Percentiles rank a stretch among this genome's conserved stretches.
Evolutionary conservation across 2,329 filamentous ascomycete genomes (phyloP).

Genomic region (Mycogone perniciosa): DNA sequence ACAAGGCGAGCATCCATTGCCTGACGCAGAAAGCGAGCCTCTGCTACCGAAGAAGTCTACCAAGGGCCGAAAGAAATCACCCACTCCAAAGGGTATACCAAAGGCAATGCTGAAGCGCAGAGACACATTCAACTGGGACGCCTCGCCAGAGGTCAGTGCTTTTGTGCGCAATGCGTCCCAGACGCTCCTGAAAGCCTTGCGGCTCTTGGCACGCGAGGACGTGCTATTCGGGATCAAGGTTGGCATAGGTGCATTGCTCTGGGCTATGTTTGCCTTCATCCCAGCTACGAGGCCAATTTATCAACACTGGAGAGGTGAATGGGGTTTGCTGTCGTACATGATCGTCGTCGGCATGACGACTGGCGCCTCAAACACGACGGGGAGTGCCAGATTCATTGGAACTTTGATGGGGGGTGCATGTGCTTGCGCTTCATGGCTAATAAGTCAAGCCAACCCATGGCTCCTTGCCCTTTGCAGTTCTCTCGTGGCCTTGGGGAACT

Average conservation of each 20-base stretch:
- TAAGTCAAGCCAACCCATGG: slow-evolving; percentile 66
- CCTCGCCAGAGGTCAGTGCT: slow-evolving; percentile 41
- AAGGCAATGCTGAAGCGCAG: slow-evolving; percentile 45
- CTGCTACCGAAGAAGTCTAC: slow-evolving; percentile 35
- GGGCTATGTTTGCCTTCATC: slow-evolving; percentile 84
- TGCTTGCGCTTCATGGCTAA: slow-evolving; percentile 71
- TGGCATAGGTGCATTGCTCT: slow-evolving; percentile 80
- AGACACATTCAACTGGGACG: slow-evolving; percentile 51
- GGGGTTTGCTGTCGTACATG: slow-evolving; percentile 96
- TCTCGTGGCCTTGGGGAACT: slow-evolving; percentile 73
- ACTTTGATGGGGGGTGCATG: slow-evolving; percentile 74
- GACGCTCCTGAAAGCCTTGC: slow-evolving; percentile 37
- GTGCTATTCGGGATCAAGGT: slow-evolving; percentile 85
- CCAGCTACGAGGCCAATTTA: slow-evolving; percentile 72
- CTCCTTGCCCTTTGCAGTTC: slow-evolving; percentile 76
- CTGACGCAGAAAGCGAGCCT: slow-evolving; percentile 38
- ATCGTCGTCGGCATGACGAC: slow-evolving; percentile 97
- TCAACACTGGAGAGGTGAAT: slow-evolving; percentile 86
- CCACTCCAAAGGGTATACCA: slow-evolving; percentile 50
- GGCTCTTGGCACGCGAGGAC: slow-evolving; percentile 48
- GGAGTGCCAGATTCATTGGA: slow-evolving; percentile 76
- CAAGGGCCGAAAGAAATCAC: slow-evolving; percentile 45
- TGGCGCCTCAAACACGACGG: slow-evolving; percentile 90
- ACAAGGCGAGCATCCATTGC: slow-evolving; percentile 9
- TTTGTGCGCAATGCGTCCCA: slow-evolving; percentile 41